Evolutionary conservation across 768 basidiomycete genomes (phyloP), one percentile per base, ranked within the genome.

Genomic region (Hygrocybe punicea): DNA sequence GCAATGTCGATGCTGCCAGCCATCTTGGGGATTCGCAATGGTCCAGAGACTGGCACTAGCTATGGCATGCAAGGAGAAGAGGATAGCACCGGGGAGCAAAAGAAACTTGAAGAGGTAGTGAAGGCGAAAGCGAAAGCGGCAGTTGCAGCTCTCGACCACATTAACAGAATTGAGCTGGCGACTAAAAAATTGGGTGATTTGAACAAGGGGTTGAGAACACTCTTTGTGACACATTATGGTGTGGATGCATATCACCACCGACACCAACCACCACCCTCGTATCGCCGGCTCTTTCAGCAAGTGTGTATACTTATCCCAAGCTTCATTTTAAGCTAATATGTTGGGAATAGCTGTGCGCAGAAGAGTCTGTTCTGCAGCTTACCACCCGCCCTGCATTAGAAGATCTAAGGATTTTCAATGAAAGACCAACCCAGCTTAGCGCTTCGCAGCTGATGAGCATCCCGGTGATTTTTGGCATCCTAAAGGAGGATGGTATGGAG

Each of bases 321-420:
- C 10, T 24, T 25, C 29, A 25, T 51, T 29, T 25, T 37, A 48
- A 16, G 48, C 29, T 29, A 29, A 29, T 29, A 29, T 29, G 29
- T 29, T 29, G 29, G 29, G 29, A 29, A 29, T 53, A 51, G 51
- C 19, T 53, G 13, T 9, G 11, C 21, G 51, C 51, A 16, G 51
- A 53, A n/a, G 51, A 53, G 39, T 53, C 51, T 13, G 39, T 53
- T 24, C 24, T 53, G 11, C 51, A 53, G 24, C 14, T 53, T 16
- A 23, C 33, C 51, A 53, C 10, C 17, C 51, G 37, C 13, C 51
- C 51, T 24, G 37, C 51, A n/a, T 40, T 53, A 23, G 37, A 42
- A 23, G 14, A 21, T 34, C 51, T 53, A n/a, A 24, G n/a, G 13
- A n/a, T 9, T 10, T 53, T 53, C 23, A 40, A 17, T 29, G 9